phyloP scores from a whole-genome alignment of 1,284 basidiomycete species.

The Rhodotorula sp. region DNA sequence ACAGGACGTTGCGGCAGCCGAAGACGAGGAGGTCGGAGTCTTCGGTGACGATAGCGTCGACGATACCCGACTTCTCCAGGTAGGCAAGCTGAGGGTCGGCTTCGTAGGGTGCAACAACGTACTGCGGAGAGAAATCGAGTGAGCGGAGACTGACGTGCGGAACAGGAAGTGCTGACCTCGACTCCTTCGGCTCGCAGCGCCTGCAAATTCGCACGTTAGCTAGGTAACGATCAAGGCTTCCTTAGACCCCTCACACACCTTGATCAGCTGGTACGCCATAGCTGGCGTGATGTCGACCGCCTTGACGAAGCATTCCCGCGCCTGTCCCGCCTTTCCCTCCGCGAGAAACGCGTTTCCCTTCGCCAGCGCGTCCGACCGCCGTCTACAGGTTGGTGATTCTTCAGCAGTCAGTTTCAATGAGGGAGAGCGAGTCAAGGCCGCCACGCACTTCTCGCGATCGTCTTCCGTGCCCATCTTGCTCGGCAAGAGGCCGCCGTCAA shows the following conservation, averaged over 20 bases:
- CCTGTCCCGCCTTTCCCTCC: slow-evolving; percentile 74
- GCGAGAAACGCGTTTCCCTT: slow-evolving; percentile 69
- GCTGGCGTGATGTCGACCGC: slow-evolving; percentile 93
- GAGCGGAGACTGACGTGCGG: not conserved
- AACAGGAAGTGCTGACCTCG: slow-evolving; percentile 21
- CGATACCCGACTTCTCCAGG: slow-evolving; percentile 76
- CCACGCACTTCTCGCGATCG: slow-evolving; percentile 63
- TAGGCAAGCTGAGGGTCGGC: slow-evolving; percentile 96
- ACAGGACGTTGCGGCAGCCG: slow-evolving; percentile 72
- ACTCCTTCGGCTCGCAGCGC: slow-evolving; percentile 76
- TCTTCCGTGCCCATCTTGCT: slow-evolving; percentile 89
- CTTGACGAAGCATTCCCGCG: slow-evolving; percentile 84
- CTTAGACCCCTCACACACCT: slow-evolving; percentile 57
- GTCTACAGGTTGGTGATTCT: slow-evolving; percentile 49
- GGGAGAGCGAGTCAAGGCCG: not conserved
- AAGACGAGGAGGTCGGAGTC: slow-evolving; percentile 98
- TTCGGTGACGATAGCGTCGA: slow-evolving; percentile 93
- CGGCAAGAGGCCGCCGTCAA: slow-evolving; percentile 92
- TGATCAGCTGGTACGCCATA: slow-evolving; percentile 97
- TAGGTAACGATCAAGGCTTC: not conserved
- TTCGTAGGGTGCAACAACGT: slow-evolving; percentile 97
- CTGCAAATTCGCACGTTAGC: slow-evolving; percentile 51
- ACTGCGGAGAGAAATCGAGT: slow-evolving; percentile 50
- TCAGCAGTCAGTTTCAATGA: not conserved
- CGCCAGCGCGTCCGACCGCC: slow-evolving; percentile 63